Percentiles rank a stretch among this genome's conserved stretches.
Conservation (phyloP, 441 rosid genomes). For the Rhodomyrtus psidioides region DNA sequence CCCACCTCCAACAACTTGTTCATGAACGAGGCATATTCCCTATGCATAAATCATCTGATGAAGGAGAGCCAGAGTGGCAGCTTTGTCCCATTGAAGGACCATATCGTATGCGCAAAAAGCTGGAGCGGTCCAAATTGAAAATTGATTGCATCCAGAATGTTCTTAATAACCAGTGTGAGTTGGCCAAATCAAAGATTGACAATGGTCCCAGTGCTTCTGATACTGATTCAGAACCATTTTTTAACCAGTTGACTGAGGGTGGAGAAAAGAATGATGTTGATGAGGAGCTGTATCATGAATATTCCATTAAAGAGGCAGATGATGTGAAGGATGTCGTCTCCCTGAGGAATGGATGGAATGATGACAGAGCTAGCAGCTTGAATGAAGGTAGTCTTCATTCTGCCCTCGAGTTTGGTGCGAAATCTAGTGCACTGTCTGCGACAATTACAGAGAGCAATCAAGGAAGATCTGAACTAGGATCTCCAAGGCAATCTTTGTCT, state of each 20-base stretch:
- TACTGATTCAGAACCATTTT: conserved; percentile 52
- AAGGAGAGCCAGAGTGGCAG: conserved; percentile 94
- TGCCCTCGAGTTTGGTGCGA: conserved; percentile 88
- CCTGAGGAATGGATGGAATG: conserved; percentile 74
- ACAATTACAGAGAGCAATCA: conserved; percentile 70
- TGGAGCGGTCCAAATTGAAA: conserved; percentile 80
- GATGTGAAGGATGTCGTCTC: conserved; percentile 41
- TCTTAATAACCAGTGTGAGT: conserved; percentile 70
- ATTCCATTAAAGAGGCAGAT: conserved; percentile 41
- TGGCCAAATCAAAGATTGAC: conserved; percentile 52
- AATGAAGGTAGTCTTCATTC: conserved; percentile 97
- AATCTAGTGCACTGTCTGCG: conserved; percentile 68
- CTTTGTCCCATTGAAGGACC: conserved; percentile 99
- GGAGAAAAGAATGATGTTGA: conserved; percentile 25
- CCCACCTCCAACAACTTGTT: conserved; percentile 96
- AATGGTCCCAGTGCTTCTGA: conserved; percentile 56
- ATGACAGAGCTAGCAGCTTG: conserved; percentile 73
- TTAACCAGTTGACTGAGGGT: conserved; percentile 44
- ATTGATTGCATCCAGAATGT: conserved; percentile 88
- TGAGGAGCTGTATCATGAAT: conserved; percentile 54
- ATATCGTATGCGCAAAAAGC: conserved; percentile 99
- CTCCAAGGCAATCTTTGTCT: conserved; percentile 75
- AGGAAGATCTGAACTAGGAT: conserved; percentile 77
- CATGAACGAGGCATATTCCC: conserved; percentile 99
- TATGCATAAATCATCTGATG: conserved; percentile 44